These are phyloP conservation scores for Lentinula edodes DNA, from an alignment of 768 basidiomycete genomes.

Conservation along the genomic window DNA sequence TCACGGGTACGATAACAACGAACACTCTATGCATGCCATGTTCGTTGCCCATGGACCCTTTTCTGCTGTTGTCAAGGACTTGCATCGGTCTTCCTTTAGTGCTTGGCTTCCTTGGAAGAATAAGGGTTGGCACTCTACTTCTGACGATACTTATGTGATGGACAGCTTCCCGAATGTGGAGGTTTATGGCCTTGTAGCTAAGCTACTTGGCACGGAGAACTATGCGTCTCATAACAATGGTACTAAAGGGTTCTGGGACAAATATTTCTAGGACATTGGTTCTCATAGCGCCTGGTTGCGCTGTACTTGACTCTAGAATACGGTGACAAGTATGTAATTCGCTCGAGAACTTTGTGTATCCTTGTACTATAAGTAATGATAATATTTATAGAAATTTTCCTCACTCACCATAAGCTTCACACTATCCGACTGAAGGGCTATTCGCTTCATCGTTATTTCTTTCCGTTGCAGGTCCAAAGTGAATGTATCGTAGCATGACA, in stretches of 20 bases:
- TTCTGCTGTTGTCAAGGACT: slow-evolving; percentile 57
- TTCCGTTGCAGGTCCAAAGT: no score
- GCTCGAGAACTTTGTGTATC: no score
- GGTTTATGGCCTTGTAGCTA: slow-evolving; percentile 78
- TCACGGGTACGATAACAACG: slow-evolving; percentile 86
- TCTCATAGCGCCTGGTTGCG: neutral
- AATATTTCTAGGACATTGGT: slow-evolving; percentile 44
- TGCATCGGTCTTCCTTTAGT: slow-evolving; percentile 27
- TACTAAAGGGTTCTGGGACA: slow-evolving; percentile 79
- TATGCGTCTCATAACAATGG: slow-evolving; percentile 66
- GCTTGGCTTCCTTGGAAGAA: slow-evolving; percentile 21
- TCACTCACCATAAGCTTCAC: no score
- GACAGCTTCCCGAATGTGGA: slow-evolving; percentile 83
- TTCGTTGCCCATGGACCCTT: slow-evolving; percentile 94
- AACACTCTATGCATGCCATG: slow-evolving; percentile 77
- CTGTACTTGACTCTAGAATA: neutral
- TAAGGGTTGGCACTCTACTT: slow-evolving; percentile 64
- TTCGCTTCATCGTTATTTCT: no score
- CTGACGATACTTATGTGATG: slow-evolving; percentile 65
- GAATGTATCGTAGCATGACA: no score
- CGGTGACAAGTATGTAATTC: no score
- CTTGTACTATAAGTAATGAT: no score
- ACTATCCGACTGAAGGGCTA: no score
- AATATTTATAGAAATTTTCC: no score
- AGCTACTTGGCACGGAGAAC: slow-evolving; percentile 59